Evolutionary conservation across 176 grass and related monocot species (phyloP).

Genomic region (Sorghum bicolor): Sorghum_bicolor_NCBIv3 NC_012873.2:7038001-7038500

Average conservation of each 20-base stretch:
- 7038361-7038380: not conserved
- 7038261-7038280: not conserved
- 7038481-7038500: no score
- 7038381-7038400: no score
- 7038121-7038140: not conserved
- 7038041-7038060: not conserved
- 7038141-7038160: not conserved
- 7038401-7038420: no score
- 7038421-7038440: no score
- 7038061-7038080: not conserved
- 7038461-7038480: no score
- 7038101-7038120: not conserved
- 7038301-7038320: not conserved
- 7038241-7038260: not conserved
- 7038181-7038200: not conserved
- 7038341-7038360: not conserved
- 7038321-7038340: not conserved
- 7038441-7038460: no score
- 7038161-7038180: not conserved
- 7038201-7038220: not conserved
- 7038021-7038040: not conserved
- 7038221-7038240: not conserved
- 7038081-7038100: no score
- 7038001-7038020: not conserved
- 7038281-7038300: not conserved